Base-by-base conservation (phyloP, 306 rosid genomes). In the Cucurbita pepo region DNA sequence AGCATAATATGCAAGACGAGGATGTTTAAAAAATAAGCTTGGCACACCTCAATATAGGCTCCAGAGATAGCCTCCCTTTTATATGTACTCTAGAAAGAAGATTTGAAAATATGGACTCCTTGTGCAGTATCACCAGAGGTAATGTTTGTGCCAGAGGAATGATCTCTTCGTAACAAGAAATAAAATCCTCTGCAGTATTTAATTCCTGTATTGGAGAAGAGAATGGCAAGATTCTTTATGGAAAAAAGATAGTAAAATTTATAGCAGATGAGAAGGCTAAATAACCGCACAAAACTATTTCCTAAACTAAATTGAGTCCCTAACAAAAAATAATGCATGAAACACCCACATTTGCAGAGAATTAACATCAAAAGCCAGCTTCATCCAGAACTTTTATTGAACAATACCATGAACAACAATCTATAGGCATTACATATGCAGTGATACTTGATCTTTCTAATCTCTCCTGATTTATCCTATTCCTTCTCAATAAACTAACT, bases 151-250 rank as follows among this genome's bases (percentile, higher is more conserved):
- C 92, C 55, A 77, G 65, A 4, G 96, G 91, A 66, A 89, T 59
- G 65, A 86, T 80, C 64, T 86, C 88, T 80, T 88, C 98, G 15
- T 93, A 86, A 45, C 85, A 86, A 21, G 88, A 81, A 78, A 93
- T 93, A 61, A 93, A 93, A 82, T 90, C 98, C 81, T 83, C 97
- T 0, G 98, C 91, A 0, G 98, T 93, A 77, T 88, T 93, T 85
- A 88, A 73, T 80, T 93, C 98, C 98, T 93, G 77, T n/a, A 38
- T 60, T 66, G 52, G 13, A 45, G 60, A 47, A 19, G 45, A 62
- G 38, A 48, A 25, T 22, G 34, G 11, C 48, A 19, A 74, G 6
- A 48, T 36, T 30, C 3, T 59, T 30, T 12, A 4, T 21, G 22
- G 48, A 54, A 18, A 44, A 66, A 48, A 44, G 16, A 59, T 59